phyloP scores from a whole-genome alignment of 2,329 filamentous ascomycete genomes.

The Akanthomyces muscarius region DNA sequence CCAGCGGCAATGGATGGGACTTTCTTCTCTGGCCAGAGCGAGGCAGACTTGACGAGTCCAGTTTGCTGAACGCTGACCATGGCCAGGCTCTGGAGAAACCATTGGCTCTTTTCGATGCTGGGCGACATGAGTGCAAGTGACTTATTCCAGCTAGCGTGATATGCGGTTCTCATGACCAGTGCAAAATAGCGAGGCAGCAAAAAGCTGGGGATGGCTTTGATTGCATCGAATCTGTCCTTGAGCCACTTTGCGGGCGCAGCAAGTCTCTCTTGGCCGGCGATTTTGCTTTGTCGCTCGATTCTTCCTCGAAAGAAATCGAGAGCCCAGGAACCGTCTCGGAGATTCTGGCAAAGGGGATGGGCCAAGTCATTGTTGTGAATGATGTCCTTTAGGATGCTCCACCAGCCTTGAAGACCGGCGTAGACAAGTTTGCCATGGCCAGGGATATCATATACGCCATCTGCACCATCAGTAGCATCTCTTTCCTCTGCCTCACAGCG shows the following conservation, averaged over 20 bases:
- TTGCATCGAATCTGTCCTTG: slow-evolving; percentile 76
- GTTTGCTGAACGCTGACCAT: slow-evolving; percentile 92
- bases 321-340: slow-evolving; percentile 88
- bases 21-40: slow-evolving; percentile 77
- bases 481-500: slow-evolving; percentile 84
- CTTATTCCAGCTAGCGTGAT: slow-evolving; percentile 75
- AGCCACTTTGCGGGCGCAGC: slow-evolving; percentile 71
- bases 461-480: slow-evolving; percentile 70
- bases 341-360: slow-evolving; percentile 88
- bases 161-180: slow-evolving; percentile 80
- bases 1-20: slow-evolving; percentile 89
- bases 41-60: slow-evolving; percentile 83
- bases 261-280: slow-evolving; percentile 59
- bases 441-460: slow-evolving; percentile 88
- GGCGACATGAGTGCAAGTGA: slow-evolving; percentile 74
- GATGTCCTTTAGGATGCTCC: slow-evolving; percentile 82
- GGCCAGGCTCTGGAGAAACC: slow-evolving; percentile 81
- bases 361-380: slow-evolving; percentile 87
- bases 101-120: slow-evolving; percentile 75
- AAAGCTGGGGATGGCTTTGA: slow-evolving; percentile 82
- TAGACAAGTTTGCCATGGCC: slow-evolving; percentile 83
- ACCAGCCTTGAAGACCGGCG: slow-evolving; percentile 97
- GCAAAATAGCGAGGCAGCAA: slow-evolving; percentile 91
- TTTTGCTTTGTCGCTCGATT: slow-evolving; percentile 66
- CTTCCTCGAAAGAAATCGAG: slow-evolving; percentile 81